These are phyloP conservation scores for Boletus vinaceobasis DNA, from an alignment of 768 basidiomycete genomes.

Conservation along the genomic window DNA sequence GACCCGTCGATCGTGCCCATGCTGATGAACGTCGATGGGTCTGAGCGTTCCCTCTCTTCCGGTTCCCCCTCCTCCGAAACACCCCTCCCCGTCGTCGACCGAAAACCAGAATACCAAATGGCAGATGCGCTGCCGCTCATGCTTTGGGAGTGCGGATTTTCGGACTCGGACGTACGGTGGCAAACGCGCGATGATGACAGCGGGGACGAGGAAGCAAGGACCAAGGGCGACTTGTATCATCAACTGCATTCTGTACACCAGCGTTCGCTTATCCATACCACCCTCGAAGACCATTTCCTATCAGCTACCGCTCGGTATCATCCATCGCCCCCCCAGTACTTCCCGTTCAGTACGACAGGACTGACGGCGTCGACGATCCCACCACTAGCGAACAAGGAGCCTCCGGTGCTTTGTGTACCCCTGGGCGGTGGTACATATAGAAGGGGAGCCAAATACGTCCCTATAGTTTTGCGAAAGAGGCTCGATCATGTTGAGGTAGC, in stretches of 20 bases:
- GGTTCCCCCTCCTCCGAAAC: neutral
- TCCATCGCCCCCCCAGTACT: slow-evolving; percentile 34
- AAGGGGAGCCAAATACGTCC: slow-evolving; percentile 60
- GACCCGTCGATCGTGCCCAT: slow-evolving; percentile 64
- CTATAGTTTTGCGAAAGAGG: slow-evolving; percentile 63
- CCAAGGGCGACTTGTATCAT: slow-evolving; percentile 42
- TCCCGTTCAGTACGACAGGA: slow-evolving; percentile 35
- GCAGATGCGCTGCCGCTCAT: slow-evolving; percentile 88
- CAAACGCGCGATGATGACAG: slow-evolving; percentile 45
- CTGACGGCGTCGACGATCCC: slow-evolving; percentile 20
- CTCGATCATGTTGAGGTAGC: slow-evolving; percentile 67
- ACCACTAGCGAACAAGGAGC: slow-evolving; percentile 10
- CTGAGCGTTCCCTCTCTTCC: slow-evolving; percentile 3
- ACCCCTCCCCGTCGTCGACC: slow-evolving; percentile 50
- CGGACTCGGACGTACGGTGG: slow-evolving; percentile 68
- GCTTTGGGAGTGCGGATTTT: slow-evolving; percentile 86
- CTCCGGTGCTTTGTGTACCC: slow-evolving; percentile 47
- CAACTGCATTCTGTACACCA: slow-evolving; percentile 52
- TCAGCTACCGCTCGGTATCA: slow-evolving; percentile 53
- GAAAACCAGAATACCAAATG: slow-evolving; percentile 92
- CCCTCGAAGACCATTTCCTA: slow-evolving; percentile 65
- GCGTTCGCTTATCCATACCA: slow-evolving; percentile 61
- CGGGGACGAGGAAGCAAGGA: slow-evolving; percentile 22
- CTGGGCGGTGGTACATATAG: slow-evolving; percentile 70
- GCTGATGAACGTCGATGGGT: slow-evolving; percentile 66